Evolutionary conservation across 2,329 filamentous ascomycete species (phyloP).

Genomic region (Paecilomyces sp.): DNA sequence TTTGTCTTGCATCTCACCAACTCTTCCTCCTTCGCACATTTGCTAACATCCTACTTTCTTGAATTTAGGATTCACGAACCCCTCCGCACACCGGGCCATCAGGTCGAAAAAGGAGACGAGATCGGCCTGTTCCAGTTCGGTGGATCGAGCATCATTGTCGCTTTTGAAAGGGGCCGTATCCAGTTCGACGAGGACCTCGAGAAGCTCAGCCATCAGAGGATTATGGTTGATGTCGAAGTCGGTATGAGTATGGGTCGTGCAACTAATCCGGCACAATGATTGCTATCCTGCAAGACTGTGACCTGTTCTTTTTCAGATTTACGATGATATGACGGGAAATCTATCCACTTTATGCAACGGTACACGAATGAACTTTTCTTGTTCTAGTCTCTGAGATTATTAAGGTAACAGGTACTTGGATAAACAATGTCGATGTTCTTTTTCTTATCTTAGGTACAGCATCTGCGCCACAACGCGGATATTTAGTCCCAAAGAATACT

Average conservation of each 20-base stretch:
- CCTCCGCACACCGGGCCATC: slow-evolving; percentile 19
- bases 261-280: neutral
- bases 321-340: too few species aligned
- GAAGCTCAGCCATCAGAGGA: slow-evolving; percentile 21
- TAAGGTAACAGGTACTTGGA: too few species aligned
- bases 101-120: slow-evolving; percentile 34
- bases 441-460: too few species aligned
- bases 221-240: slow-evolving; percentile 32
- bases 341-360: too few species aligned
- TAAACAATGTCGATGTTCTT: too few species aligned
- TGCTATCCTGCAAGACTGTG: neutral
- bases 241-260: slow-evolving; percentile 30
- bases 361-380: too few species aligned
- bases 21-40: neutral
- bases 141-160: slow-evolving; percentile 35
- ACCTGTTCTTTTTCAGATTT: neutral
- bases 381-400: too few species aligned
- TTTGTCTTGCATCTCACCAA: neutral
- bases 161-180: slow-evolving; percentile 31
- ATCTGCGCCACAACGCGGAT: too few species aligned
- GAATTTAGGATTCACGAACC: slow-evolving; percentile 26
- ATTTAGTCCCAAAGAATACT: neutral
- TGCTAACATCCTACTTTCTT: neutral
- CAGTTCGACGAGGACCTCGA: slow-evolving; percentile 33
- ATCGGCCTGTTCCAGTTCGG: slow-evolving; percentile 36